Evolutionary conservation across 1,139 yeast species (phyloP).

Genomic region (Kodamaea sp.): DNA sequence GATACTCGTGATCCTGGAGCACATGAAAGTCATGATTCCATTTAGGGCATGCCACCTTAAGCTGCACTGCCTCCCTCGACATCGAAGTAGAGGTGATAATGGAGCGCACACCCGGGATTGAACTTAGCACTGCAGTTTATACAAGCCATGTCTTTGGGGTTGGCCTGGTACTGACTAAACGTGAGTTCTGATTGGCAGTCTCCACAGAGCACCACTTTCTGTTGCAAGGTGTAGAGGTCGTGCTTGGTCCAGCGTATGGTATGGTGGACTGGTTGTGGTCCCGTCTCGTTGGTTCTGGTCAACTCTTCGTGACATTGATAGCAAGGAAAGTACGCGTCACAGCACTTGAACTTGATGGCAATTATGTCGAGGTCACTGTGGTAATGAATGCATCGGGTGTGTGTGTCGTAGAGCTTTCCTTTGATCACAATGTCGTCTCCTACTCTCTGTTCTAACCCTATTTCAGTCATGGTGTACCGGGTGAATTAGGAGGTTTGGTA

Average conservation of each 20-base stretch:
- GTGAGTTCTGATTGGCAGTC: conserved; percentile 31
- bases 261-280: conserved; percentile 19
- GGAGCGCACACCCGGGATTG: conserved; percentile 42
- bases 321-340: conserved; percentile 40
- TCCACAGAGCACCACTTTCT: conserved; percentile 39
- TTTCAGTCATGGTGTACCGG: no score
- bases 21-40: no score
- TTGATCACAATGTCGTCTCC: not conserved
- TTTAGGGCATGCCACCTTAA: no score
- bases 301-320: conserved; percentile 37
- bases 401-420: conserved; percentile 25
- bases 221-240: conserved; percentile 16
- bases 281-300: not conserved
- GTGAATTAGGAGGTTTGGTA: no score
- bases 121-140: conserved; percentile 28
- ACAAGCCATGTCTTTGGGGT: conserved; percentile 22
- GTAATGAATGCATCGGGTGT: conserved; percentile 45
- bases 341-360: conserved; percentile 45
- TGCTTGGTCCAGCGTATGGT: conserved; percentile 19
- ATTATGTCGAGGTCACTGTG: conserved; percentile 38
- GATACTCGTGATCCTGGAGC: no score
- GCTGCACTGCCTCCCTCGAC: not conserved
- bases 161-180: conserved; percentile 27
- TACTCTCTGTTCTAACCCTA: no score
- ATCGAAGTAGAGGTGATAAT: conserved; percentile 40